Percentiles rank a stretch among this genome's conserved stretches.
Conservation (phyloP, 2,329 filamentous ascomycete genomes). For the Paecilomyces niveus region DNA sequence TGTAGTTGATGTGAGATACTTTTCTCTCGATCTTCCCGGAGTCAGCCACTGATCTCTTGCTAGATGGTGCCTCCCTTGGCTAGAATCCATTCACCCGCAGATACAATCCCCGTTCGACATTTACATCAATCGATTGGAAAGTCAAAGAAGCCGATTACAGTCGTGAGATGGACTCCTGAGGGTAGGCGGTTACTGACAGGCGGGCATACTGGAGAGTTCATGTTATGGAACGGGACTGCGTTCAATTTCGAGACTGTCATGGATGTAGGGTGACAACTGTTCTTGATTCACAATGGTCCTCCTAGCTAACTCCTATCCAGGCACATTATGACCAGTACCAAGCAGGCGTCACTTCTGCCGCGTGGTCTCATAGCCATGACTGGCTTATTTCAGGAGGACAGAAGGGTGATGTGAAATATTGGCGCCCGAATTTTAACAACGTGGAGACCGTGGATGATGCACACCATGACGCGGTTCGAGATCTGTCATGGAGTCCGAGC, state of each 20-base stretch:
- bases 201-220: conserved; percentile 95
- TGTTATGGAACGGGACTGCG: conserved; percentile 95
- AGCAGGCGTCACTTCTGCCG: conserved; percentile 37
- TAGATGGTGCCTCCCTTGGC: conserved; percentile 84
- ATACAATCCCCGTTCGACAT: conserved; percentile 89
- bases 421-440: conserved; percentile 99
- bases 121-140: conserved; percentile 98
- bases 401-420: conserved; percentile 94
- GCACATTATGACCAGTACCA: conserved; percentile 64
- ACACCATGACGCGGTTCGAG: conserved; percentile 81
- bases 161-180: conserved; percentile 96
- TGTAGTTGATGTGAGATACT: conserved; percentile 67
- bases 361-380: conserved; percentile 90
- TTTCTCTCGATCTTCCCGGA: conserved; percentile 3
- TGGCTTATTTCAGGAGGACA: conserved; percentile 96
- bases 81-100: conserved; percentile 64
- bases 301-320: conserved; percentile 21
- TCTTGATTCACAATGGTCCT: not conserved
- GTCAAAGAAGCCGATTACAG: conserved; percentile 93
- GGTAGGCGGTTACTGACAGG: conserved; percentile 85
- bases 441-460: conserved; percentile 83
- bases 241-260: conserved; percentile 99
- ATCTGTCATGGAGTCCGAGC: conserved; percentile 86
- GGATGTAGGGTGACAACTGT: conserved; percentile 48
- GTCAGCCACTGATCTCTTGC: conserved; percentile 1